Conservation (phyloP, 2,329 filamentous ascomycete genomes). For the Aspergillus brunneoviolaceus region DNA sequence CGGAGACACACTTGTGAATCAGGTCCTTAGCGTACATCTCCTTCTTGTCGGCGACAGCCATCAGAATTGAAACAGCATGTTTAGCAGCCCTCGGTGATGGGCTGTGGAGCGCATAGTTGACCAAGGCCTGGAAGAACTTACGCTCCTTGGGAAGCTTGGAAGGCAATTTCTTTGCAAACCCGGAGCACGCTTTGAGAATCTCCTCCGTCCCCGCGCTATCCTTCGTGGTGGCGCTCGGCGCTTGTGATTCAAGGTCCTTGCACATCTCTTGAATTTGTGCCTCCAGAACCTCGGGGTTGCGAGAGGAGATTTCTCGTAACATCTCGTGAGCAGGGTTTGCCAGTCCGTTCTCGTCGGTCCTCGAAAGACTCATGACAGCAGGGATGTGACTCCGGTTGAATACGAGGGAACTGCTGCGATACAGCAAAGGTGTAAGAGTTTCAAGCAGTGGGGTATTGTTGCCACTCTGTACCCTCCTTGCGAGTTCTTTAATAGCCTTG, state of each 20-base stretch:
- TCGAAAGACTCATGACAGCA: constrained; percentile 82
- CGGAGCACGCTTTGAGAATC: constrained; percentile 89
- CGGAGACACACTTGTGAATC: constrained; percentile 70
- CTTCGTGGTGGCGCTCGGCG: constrained; percentile 65
- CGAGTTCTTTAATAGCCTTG: constrained; percentile 85
- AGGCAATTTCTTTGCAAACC: constrained; percentile 83
- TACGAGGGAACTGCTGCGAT: constrained; percentile 77
- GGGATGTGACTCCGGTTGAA: constrained; percentile 95
- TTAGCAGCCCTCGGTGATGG: constrained; percentile 81
- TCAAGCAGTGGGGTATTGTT: constrained; percentile 66
- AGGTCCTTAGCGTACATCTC: constrained; percentile 85
- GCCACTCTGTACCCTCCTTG: constrained; percentile 72
- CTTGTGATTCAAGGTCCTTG: constrained; percentile 77
- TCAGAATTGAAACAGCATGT: constrained; percentile 86
- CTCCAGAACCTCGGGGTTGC: constrained; percentile 87
- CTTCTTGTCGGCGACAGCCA: constrained; percentile 73
- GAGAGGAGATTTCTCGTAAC: constrained; percentile 85
- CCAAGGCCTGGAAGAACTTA: constrained; percentile 77
- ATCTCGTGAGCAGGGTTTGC: constrained; percentile 81
- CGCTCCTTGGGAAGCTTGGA: constrained; percentile 78
- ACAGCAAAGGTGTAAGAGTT: constrained; percentile 77
- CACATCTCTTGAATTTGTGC: constrained; percentile 90
- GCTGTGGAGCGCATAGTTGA: constrained; percentile 79
- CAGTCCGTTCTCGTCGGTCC: constrained; percentile 76
- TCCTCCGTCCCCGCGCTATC: constrained; percentile 79